Conservation (phyloP, 768 basidiomycete species). For the Leccinum boreale region DNA sequence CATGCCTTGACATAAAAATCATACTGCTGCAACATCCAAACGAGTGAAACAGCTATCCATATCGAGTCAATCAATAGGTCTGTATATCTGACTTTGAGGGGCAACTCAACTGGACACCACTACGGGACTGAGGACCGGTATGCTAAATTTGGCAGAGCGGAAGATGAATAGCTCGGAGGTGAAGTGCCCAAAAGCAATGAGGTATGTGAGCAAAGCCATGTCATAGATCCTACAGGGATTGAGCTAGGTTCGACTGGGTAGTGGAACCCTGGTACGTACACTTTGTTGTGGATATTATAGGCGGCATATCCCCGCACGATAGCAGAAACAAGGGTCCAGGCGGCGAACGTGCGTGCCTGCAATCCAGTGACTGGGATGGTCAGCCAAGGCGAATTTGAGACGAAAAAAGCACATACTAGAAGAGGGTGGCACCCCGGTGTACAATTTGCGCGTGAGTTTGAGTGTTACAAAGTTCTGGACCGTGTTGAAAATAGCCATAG, state of each 20-base stretch:
- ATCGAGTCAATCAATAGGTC: constrained; percentile 11
- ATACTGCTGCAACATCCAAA: constrained; percentile 88
- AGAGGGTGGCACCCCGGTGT: constrained; percentile 44
- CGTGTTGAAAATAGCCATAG: constrained; percentile 80
- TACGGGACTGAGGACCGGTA: constrained; percentile 66
- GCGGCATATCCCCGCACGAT: constrained; percentile 84
- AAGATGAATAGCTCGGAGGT: constrained; percentile 82
- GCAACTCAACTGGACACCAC: constrained; percentile 74
- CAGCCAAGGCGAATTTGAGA: not conserved
- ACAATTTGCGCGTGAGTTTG: constrained; percentile 74
- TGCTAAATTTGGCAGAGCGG: constrained; percentile 61
- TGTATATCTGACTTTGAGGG: constrained; percentile 30
- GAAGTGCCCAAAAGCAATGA: constrained; percentile 90
- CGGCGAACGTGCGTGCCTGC: constrained; percentile 85
- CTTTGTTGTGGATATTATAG: constrained; percentile 80
- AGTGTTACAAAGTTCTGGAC: constrained; percentile 78
- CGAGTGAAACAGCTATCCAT: constrained; percentile 55
- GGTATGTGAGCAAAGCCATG: constrained; percentile 82
- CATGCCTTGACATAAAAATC: constrained; percentile 64
- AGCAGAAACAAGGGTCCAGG: constrained; percentile 88
- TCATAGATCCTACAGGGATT: constrained; percentile 72
- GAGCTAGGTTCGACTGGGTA: constrained; percentile 3
- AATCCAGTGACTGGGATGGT: constrained; percentile 68
- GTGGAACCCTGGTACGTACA: constrained; percentile 45
- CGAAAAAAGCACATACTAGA: constrained; percentile 31